Conservation (phyloP, 108 stramenopile genomes). For the Skeletonema tropicum region DNA sequence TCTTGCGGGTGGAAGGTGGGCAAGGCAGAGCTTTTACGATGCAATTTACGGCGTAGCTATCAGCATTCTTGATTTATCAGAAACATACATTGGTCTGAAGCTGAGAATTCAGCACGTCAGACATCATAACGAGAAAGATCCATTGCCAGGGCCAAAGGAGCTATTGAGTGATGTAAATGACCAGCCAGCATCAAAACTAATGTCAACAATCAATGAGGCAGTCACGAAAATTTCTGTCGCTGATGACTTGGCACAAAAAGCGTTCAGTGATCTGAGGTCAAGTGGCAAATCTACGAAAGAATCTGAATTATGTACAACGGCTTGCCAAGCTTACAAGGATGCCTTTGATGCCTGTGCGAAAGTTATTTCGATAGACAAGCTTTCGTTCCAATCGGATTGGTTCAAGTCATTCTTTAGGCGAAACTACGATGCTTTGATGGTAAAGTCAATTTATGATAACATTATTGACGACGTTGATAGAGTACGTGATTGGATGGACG, state of each 20-base stretch:
- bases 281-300: slow-evolving; percentile 46
- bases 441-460: slow-evolving; percentile 79
- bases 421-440: slow-evolving; percentile 90
- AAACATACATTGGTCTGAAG: slow-evolving; percentile 81
- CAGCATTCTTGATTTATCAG: slow-evolving; percentile 86
- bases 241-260: slow-evolving; percentile 54
- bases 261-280: slow-evolving; percentile 41
- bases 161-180: slow-evolving; percentile 31
- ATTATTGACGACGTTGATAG: slow-evolving; percentile 82
- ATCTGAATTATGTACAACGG: slow-evolving; percentile 36
- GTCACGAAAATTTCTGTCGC: slow-evolving; percentile 53
- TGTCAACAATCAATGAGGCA: slow-evolving; percentile 47
- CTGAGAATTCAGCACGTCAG: slow-evolving; percentile 78
- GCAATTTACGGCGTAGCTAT: slow-evolving; percentile 77
- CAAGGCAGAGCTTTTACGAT: slow-evolving; percentile 88
- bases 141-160: slow-evolving; percentile 64
- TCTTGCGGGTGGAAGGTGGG: slow-evolving; percentile 91
- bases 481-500: slow-evolving; percentile 80
- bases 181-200: slow-evolving; percentile 50
- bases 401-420: slow-evolving; percentile 82
- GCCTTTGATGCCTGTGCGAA: slow-evolving; percentile 75
- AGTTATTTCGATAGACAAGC: slow-evolving; percentile 75
- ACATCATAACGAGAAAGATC: slow-evolving; percentile 71
- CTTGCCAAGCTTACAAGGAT: slow-evolving; percentile 58
- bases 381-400: slow-evolving; percentile 80